A percentile compares a stretch with the other conserved stretches of the same genome.
These are phyloP conservation scores for Wickerhamiella nectarea DNA, from an alignment of 805 yeast genomes.

Conservation along the genomic window DNA sequence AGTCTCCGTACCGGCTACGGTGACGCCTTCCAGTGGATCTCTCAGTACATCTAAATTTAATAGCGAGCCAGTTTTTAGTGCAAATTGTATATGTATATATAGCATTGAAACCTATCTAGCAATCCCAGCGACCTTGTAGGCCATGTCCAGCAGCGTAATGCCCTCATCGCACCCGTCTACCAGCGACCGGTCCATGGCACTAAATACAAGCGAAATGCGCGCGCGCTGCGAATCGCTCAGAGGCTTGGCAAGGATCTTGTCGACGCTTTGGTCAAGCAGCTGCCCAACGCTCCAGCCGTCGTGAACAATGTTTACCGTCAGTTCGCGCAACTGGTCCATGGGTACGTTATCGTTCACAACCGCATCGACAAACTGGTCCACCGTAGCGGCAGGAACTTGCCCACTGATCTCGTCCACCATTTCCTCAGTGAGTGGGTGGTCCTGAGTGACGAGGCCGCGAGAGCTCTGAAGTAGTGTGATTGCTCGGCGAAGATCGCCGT, in stretches of 20 bases:
- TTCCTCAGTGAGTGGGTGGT: conserved; percentile 29
- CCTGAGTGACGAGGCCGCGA: conserved; percentile 31
- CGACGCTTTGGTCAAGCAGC: conserved; percentile 58
- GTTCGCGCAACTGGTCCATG: conserved; percentile 16
- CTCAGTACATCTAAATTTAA: conserved; percentile 65
- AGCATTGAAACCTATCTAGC: background rate
- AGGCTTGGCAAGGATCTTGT: conserved; percentile 40
- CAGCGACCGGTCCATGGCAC: conserved; percentile 3
- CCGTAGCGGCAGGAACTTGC: conserved; percentile 40
- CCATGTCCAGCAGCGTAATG: background rate
- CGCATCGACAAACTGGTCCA: conserved; percentile 32
- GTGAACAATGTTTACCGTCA: conserved; percentile 39
- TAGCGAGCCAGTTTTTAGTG: too few species aligned
- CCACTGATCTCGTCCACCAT: conserved; percentile 66
- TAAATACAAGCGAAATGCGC: background rate
- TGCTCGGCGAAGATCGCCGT: conserved; percentile 88
- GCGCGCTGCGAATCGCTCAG: conserved; percentile 26
- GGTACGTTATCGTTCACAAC: conserved; percentile 17
- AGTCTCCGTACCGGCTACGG: conserved; percentile 98
- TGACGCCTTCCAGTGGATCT: conserved; percentile 96
- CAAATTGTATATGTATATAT: too few species aligned
- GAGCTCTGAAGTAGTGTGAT: conserved; percentile 83
- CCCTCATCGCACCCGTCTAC: conserved; percentile 9
- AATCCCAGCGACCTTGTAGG: conserved; percentile 5
- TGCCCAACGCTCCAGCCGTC: conserved; percentile 76